phyloP scores from a whole-genome alignment of 202 grass and related monocot species.

The Schoenoplectus tabernaemontani region DNA sequence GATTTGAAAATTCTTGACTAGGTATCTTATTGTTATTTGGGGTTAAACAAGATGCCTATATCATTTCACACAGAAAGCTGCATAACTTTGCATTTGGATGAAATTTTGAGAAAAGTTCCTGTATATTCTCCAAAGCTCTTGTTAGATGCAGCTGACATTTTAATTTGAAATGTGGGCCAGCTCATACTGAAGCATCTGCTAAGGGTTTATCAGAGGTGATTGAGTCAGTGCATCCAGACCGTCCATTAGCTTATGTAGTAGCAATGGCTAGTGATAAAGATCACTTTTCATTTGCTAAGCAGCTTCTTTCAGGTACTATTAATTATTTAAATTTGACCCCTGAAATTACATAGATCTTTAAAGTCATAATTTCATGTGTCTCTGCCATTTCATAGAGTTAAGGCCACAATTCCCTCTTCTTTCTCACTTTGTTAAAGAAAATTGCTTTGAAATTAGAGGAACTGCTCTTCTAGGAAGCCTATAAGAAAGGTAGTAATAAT shows the following conservation, averaged over 20 bases:
- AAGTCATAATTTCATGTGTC: background rate
- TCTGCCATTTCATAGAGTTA: background rate
- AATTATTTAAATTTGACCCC: background rate
- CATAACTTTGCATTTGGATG: background rate
- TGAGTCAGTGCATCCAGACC: constrained; percentile 27
- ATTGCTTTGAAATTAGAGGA: background rate
- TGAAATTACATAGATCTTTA: background rate
- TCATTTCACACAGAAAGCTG: too few species aligned
- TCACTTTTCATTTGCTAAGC: constrained; percentile 57
- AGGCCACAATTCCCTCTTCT: background rate
- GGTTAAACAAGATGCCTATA: background rate
- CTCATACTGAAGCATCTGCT: constrained; percentile 83
- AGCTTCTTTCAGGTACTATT: constrained; percentile 60
- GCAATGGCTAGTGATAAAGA: constrained; percentile 89
- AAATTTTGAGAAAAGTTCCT: background rate
- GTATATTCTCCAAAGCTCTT: background rate
- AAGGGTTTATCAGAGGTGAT: constrained; percentile 63
- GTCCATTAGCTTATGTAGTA: constrained; percentile 50
- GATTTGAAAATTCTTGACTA: background rate
- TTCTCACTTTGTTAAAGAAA: background rate
- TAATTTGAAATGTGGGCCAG: constrained; percentile 33
- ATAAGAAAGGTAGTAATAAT: too few species aligned
- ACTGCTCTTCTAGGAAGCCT: background rate
- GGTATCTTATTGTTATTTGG: background rate
- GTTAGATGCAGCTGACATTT: background rate